phyloP scores from a whole-genome alignment of 352 stramenopile species.

The Phytophthora megakarya region DNA sequence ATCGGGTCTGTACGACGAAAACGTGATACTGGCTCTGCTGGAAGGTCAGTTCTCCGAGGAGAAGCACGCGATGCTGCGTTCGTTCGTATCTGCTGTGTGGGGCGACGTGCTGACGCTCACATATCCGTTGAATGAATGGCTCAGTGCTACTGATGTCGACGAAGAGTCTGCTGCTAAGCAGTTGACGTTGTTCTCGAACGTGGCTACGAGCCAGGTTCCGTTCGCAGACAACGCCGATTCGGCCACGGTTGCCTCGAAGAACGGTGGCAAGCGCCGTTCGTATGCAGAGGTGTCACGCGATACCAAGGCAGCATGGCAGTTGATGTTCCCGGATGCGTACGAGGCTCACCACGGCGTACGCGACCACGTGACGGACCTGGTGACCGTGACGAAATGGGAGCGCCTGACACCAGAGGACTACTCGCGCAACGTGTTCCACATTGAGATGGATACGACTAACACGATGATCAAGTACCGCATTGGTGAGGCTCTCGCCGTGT shows the following conservation, averaged over 20 bases:
- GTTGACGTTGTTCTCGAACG: conserved; percentile 35
- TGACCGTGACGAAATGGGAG: conserved; percentile 79
- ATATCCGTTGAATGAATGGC: conserved; percentile 58
- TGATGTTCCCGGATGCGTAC: conserved; percentile 70
- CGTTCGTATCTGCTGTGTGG: conserved; percentile 69
- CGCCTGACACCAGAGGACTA: conserved; percentile 82
- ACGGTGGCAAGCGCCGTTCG: conserved; percentile 46
- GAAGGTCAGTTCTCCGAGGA: conserved; percentile 41
- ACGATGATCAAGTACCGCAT: conserved; percentile 86
- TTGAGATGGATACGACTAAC: conserved; percentile 87
- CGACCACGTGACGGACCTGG: conserved; percentile 73
- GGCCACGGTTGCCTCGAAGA: conserved; percentile 29
- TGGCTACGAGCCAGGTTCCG: conserved; percentile 61
- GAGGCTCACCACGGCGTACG: conserved; percentile 54
- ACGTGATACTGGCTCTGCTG: conserved; percentile 63
- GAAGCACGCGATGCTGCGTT: conserved; percentile 51
- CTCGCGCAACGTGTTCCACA: conserved; percentile 86
- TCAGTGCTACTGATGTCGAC: conserved; percentile 30
- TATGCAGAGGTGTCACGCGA: conserved; percentile 49
- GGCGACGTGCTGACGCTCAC: conserved; percentile 54
- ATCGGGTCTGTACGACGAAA: conserved; percentile 58
- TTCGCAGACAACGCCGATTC: conserved; percentile 23
- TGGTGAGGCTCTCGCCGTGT: conserved; percentile 83
- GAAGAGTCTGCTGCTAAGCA: conserved; percentile 13
- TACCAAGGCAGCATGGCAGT: conserved; percentile 67